Evolutionary conservation across 257 asterid genomes (phyloP).

Genomic region (Paulownia fortunei): DNA sequence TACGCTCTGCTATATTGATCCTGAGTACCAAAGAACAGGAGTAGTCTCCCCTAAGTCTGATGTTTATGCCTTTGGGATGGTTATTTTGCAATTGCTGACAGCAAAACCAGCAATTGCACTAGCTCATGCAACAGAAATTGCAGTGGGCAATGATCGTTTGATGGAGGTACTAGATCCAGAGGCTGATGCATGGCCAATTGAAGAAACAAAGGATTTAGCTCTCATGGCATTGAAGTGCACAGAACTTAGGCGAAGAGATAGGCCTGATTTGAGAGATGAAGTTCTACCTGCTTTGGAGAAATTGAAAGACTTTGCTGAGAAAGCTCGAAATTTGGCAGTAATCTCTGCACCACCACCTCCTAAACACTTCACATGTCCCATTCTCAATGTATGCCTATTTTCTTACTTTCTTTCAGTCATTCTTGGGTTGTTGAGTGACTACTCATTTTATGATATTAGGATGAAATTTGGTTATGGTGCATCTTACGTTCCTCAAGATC

Average conservation of each 20-base stretch:
- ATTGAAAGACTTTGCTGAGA: slow-evolving; percentile 59
- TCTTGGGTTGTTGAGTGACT: background rate
- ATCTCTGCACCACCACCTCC: slow-evolving; percentile 51
- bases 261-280: slow-evolving; percentile 64
- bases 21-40: slow-evolving; percentile 92
- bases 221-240: slow-evolving; percentile 72
- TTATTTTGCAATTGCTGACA: slow-evolving; percentile 76
- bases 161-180: slow-evolving; percentile 56
- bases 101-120: slow-evolving; percentile 75
- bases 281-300: slow-evolving; percentile 71
- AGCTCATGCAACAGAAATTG: slow-evolving; percentile 64
- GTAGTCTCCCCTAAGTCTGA: slow-evolving; percentile 68
- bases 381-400: slow-evolving; percentile 61
- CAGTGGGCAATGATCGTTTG: slow-evolving; percentile 47
- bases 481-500: no score
- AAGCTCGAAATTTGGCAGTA: slow-evolving; percentile 41
- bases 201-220: slow-evolving; percentile 64
- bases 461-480: background rate
- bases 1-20: slow-evolving; percentile 82
- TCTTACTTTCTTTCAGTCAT: background rate
- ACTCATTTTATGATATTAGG: background rate
- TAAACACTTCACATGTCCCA: slow-evolving; percentile 72
- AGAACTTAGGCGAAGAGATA: slow-evolving; percentile 64
- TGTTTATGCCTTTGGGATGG: slow-evolving; percentile 80
- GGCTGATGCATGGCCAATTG: slow-evolving; percentile 76